Evolutionary conservation across 306 rosid species (phyloP), one percentile per base, ranked within the genome.

Genomic region (Lotus japonicus): DNA sequence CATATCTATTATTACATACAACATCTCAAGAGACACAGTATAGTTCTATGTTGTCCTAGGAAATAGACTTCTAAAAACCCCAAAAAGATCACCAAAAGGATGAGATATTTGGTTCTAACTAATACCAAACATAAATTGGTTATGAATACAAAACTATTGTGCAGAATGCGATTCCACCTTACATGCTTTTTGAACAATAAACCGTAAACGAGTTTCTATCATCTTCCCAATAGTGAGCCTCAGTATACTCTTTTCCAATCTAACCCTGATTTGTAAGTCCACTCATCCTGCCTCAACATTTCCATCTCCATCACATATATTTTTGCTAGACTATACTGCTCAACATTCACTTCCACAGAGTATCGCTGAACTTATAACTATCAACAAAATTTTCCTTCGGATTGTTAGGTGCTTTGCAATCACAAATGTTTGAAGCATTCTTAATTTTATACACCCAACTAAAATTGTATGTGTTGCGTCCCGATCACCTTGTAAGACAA

Each of bases 81-180:
- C 58, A 13, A 31, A 39, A 60, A 28, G 7, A 2, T 31, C 39
- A 41, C 39, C 28, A 26, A 35, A 68, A 26, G 41, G 61, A 58
- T 11, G 57, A 26, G 18, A 67, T n/a, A 17, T 67, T 57, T 59
- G 57, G 56, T 58, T 67, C 42, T 59, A 28, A 52, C 64, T 67
- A 21, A 5, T n/a, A 58, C 58, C 12, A n/a, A 50, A 50, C 26
- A 46, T 48, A 18, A 55, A 28, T 6, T 4, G 8, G 67, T 17
- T 5, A 44, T 23, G 19, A 43, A 44, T 7, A 63, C 23, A 21
- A 63, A 62, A 23, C 44, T 44, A 9, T 19, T 21, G 0, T 41
- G 71, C 55, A 39, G 43, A 61, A 15, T 21, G n/a, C 28, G 16
- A 14, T 16, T 71, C 55, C 50, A 72, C 6, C 51, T 49, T 72